Evolutionary conservation across 2,329 filamentous ascomycete genomes (phyloP), one percentile per base, ranked within the genome.

Genomic region (Periconia macrospinosa): DNA sequence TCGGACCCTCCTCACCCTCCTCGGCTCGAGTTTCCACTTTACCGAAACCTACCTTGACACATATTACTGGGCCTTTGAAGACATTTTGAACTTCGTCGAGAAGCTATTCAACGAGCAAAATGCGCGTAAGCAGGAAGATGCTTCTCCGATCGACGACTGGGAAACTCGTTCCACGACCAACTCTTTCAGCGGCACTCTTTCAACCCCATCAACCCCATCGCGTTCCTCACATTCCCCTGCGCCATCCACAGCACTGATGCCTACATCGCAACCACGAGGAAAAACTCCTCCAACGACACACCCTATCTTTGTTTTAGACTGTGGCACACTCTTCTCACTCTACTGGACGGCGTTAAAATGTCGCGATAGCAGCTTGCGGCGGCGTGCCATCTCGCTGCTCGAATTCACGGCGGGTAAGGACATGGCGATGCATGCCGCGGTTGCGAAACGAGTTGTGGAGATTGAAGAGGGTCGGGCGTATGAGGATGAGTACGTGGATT

Each of bases 391-490:
- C 10, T 47, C 54, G 5, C 40, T 57, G 2, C 52, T 61, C 18
- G 52, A 55, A 47, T n/a, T 13, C 10, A 53, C 54, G 7, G 27
- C 30, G 5, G 56, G 58, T 33, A 57, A 61, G 23, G 57, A 54
- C 9, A 40, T 56, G 18, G 40, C 50, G 6, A 56, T 56, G 9
- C 49, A 59, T 41, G 59, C 57, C 8, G 50, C 49, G 2, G 54
- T 59, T 30, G 54, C 53, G 15, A 59, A 56, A 18, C 47, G 59
- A 2, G 42, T 59, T 3, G 43, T 61, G 13, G 59, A 61, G 46
- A 53, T 61, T 17, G 59, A 61, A 33, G 59, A 61, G 46, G 43
- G 23, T 5, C 47, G 49, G 23, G 41, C 50, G 7, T 55, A 55
- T 30, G 51, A 55, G 23, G 43, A 52, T 33, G 33, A 46, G 41